Evolutionary conservation across 2,329 filamentous ascomycete genomes (phyloP).

Genomic region (Sarocladium oryzae): DNA sequence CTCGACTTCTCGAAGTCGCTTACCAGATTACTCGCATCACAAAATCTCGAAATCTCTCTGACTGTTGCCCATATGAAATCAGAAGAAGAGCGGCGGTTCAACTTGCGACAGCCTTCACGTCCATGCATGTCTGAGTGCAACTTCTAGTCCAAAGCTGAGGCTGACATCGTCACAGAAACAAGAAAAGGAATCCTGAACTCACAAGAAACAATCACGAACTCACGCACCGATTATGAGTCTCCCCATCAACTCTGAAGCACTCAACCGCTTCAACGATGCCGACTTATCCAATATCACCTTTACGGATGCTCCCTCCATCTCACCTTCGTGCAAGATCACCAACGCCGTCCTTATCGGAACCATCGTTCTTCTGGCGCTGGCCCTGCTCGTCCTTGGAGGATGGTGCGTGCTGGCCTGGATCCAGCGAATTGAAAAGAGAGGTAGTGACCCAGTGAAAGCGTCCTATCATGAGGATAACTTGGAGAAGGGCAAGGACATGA

Average conservation of each 20-base stretch:
- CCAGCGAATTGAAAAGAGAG: background rate
- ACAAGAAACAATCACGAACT: too few relatives aligned
- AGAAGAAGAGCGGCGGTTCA: too few relatives aligned
- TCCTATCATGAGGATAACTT: background rate
- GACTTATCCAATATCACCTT: background rate
- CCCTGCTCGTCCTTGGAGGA: background rate
- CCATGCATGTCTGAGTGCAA: too few relatives aligned
- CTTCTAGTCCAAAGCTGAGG: too few relatives aligned
- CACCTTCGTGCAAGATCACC: background rate
- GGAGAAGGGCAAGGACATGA: background rate
- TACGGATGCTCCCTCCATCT: background rate
- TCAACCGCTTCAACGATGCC: background rate
- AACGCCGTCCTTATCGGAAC: background rate
- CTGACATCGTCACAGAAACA: too few relatives aligned
- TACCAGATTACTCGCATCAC: too few relatives aligned
- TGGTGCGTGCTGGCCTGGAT: background rate
- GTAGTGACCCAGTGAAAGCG: background rate
- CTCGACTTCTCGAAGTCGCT: too few relatives aligned
- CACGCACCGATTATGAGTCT: constrained; percentile 1
- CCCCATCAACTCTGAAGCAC: background rate
- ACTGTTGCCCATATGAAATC: too few relatives aligned
- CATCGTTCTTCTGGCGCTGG: background rate
- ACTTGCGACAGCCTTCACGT: too few relatives aligned
- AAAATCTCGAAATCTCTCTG: too few relatives aligned
- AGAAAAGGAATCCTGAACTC: too few relatives aligned